These are phyloP conservation scores for Phytophthora kernoviae DNA, from an alignment of 352 stramenopile species.

Conservation along the genomic window DNA sequence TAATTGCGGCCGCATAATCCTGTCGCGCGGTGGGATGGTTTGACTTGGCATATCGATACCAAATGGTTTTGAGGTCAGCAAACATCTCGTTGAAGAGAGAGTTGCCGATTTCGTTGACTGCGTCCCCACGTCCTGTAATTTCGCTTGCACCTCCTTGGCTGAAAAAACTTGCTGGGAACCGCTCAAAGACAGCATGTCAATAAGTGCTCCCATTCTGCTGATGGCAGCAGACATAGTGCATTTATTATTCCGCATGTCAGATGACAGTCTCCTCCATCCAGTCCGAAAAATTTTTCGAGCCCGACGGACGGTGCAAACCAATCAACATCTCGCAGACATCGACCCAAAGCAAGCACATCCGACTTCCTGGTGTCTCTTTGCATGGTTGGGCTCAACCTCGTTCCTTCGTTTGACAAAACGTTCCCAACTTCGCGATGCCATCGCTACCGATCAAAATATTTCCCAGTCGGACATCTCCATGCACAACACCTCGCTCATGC, in stretches of 20 bases:
- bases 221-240: conserved; percentile 1
- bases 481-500: conserved; percentile 6
- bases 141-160: not conserved
- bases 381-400: conserved; percentile 3
- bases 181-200: not conserved
- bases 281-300: not conserved
- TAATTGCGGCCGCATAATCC: not conserved
- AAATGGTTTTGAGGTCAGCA: not conserved
- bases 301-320: not conserved
- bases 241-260: not conserved
- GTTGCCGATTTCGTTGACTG: not conserved
- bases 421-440: conserved; percentile 11
- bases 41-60: not conserved
- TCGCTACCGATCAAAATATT: conserved; percentile 15
- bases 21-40: not conserved
- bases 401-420: not conserved
- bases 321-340: not conserved
- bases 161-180: not conserved
- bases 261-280: not conserved
- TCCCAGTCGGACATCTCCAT: conserved; percentile 3
- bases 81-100: not conserved
- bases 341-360: not conserved
- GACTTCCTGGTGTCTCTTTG: not conserved
- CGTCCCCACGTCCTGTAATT: not conserved
- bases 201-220: not conserved